These are phyloP conservation scores for Hymenoscyphus fraxineus DNA, from an alignment of 2,329 filamentous ascomycete genomes.

Conservation along the genomic window DNA sequence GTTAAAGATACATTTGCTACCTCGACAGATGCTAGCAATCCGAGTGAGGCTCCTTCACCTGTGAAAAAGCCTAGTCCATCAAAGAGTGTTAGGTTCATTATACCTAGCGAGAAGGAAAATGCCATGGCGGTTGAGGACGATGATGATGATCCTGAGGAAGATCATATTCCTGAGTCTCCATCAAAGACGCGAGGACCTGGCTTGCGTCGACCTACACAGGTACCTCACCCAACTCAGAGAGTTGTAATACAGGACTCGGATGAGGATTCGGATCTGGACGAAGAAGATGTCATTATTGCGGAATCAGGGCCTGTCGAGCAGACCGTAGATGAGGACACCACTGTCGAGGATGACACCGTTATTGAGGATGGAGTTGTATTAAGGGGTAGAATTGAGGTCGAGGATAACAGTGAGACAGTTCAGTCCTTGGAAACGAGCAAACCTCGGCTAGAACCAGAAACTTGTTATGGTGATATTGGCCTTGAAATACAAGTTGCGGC, in stretches of 20 bases:
- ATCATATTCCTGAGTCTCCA: neutral
- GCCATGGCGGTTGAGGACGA: neutral
- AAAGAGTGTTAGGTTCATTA: conserved; percentile 31
- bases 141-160: neutral
- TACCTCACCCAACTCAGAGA: neutral
- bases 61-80: conserved; percentile 26
- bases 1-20: conserved; percentile 30
- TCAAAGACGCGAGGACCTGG: neutral
- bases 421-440: neutral
- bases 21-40: conserved; percentile 21
- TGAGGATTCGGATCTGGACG: conserved; percentile 16
- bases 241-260: conserved; percentile 8
- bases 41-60: conserved; percentile 17
- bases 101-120: conserved; percentile 17
- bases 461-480: conserved; percentile 31
- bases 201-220: neutral
- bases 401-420: neutral
- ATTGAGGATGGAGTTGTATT: neutral
- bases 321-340: neutral
- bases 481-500: conserved; percentile 27
- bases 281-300: conserved; percentile 10
- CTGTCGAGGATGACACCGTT: neutral
- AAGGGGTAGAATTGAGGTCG: neutral
- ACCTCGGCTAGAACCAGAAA: conserved; percentile 21
- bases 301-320: neutral